Percentiles rank a stretch among this genome's conserved stretches.
phyloP scores from a whole-genome alignment of 441 rosid species.

The Croton laevigatus region DNA sequence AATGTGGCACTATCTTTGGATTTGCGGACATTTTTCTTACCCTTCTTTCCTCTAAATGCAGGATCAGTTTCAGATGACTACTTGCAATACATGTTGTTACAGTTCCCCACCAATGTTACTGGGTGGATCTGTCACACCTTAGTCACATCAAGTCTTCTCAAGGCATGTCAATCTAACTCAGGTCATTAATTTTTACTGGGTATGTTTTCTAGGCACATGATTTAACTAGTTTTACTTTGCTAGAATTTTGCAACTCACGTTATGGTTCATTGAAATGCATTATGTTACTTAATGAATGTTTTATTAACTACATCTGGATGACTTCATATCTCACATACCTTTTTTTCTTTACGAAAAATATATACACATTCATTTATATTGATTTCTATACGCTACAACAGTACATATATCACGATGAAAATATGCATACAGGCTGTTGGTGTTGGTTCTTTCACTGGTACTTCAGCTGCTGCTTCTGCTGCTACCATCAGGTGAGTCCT shows the following conservation, averaged over 20 bases:
- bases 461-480: slow-evolving; percentile 81
- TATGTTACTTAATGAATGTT: neutral
- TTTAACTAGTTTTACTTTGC: slow-evolving; percentile 15
- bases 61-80: slow-evolving; percentile 95
- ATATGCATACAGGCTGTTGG: slow-evolving; percentile 74
- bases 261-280: neutral
- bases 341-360: neutral
- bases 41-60: slow-evolving; percentile 30
- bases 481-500: slow-evolving; percentile 78
- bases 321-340: neutral
- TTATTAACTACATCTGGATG: slow-evolving; percentile 4
- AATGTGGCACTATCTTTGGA: neutral
- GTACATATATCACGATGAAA: no score
- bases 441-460: slow-evolving; percentile 82
- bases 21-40: slow-evolving; percentile 7
- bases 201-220: slow-evolving; percentile 29
- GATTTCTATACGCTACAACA: slow-evolving; percentile 8
- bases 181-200: slow-evolving; percentile 30
- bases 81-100: slow-evolving; percentile 83
- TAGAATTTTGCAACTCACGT: neutral
- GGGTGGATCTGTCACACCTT: slow-evolving; percentile 92
- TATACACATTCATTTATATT: neutral
- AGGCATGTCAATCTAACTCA: slow-evolving; percentile 70
- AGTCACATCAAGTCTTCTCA: slow-evolving; percentile 94
- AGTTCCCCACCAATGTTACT: slow-evolving; percentile 91